A percentile compares a stretch with the other conserved stretches of the same genome.
phyloP scores from a whole-genome alignment of 2,329 filamentous ascomycete genomes.

The Nigrograna mackinnonii region DNA sequence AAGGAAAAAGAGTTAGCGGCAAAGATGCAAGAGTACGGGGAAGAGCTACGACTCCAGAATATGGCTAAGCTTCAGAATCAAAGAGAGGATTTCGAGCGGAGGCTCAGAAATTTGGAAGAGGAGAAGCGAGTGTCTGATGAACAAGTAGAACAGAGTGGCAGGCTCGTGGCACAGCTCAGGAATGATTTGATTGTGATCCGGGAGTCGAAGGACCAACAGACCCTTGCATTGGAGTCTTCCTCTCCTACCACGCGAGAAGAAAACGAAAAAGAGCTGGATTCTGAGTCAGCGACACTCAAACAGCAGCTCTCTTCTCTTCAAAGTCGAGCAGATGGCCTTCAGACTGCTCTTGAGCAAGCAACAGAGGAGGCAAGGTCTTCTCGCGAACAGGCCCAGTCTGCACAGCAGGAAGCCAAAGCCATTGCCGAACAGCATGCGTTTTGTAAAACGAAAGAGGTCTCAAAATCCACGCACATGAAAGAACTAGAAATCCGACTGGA shows the following conservation, averaged over 20 bases:
- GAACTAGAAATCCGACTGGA: slow-evolving; percentile 24
- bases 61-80: slow-evolving; percentile 29
- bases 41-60: slow-evolving; percentile 28
- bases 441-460: no score
- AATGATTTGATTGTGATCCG: slow-evolving; percentile 19
- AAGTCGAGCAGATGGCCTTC: slow-evolving; percentile 24
- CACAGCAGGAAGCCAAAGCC: slow-evolving; percentile 20
- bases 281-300: slow-evolving; percentile 11
- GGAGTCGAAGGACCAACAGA: no score
- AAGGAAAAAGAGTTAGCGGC: slow-evolving; percentile 23
- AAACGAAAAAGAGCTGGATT: no score
- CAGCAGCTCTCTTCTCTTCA: slow-evolving; percentile 28
- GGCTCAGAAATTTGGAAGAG: slow-evolving; percentile 18
- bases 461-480: slow-evolving; percentile 9
- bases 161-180: slow-evolving; percentile 16
- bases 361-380: slow-evolving; percentile 25
- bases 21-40: slow-evolving; percentile 28
- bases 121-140: slow-evolving; percentile 17
- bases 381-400: slow-evolving; percentile 22
- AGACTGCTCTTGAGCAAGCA: slow-evolving; percentile 27
- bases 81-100: slow-evolving; percentile 24
- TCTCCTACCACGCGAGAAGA: no score
- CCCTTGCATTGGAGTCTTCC: no score
- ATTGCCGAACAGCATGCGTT: no score
- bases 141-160: slow-evolving; percentile 12